Base-by-base conservation (phyloP, 2,329 filamentous ascomycete species). In the Verticillium dahliae region DNA sequence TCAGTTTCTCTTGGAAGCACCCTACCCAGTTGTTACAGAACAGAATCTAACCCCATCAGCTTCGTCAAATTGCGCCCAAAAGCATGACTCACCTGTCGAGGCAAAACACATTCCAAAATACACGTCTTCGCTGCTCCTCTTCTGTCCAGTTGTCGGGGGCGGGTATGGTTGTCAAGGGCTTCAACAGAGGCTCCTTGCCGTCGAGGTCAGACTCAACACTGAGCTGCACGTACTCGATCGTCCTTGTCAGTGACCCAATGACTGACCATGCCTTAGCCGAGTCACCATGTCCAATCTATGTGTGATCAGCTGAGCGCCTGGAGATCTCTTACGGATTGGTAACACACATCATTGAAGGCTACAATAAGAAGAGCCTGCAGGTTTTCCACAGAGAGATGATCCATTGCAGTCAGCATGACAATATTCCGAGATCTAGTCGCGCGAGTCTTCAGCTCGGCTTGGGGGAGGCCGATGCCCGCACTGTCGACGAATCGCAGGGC, bases 291-390 rank as follows among this genome's bases (percentile, higher is more conserved):
- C 65, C 65, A 22, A 66, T 66, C 65, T 66, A 52, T 6, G 3
- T 34, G 15, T 39, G 2, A 18, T 66, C 1, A 66, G 60, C 13
- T 3, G 4, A 4, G 7, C 31, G 3, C 3, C 4, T 6, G 9
- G 3, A 13, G 1, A 4, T 2, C 2, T 9, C 14, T 10, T 14
- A 45, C n/a, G 6, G 2, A 7, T 13, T 11, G 10, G 1, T 9
- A 1, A 58, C 67, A 65, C 63, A 76, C 75, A 65, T 75, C 71
- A 56, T 73, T 70, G 60, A 76, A 76, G 1, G 72, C 72, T 41
- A 76, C 65, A 6, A 79, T 76, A 5, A 72, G 69, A 15, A 76
- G 62, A 1, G 74, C 73, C 58, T 76, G 74, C 7, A 75, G 59
- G 22, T 71, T 75, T 62, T 75, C 73, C 6, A 76, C 72, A 0